phyloP scores from a whole-genome alignment of 805 yeast species.

The Pichia sporocuriosa region DNA sequence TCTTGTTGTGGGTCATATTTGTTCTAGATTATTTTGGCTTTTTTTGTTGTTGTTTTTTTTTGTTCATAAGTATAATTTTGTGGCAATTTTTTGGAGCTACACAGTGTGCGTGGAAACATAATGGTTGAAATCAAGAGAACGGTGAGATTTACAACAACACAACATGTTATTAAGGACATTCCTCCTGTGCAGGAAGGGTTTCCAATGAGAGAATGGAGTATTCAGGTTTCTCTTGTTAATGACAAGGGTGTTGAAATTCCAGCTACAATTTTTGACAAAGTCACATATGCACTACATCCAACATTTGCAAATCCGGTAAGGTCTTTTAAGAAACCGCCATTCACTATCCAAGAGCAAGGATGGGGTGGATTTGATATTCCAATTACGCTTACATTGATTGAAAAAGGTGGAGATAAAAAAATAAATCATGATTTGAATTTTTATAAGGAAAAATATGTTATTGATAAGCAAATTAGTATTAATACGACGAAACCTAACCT shows the following conservation, averaged over 20 bases:
- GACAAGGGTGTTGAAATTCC: constrained; percentile 77
- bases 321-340: constrained; percentile 74
- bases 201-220: constrained; percentile 93
- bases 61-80: too few relatives aligned
- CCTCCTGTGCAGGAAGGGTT: constrained; percentile 84
- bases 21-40: too few relatives aligned
- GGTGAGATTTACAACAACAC: constrained; percentile 79
- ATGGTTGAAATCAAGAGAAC: constrained; percentile 69
- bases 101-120: background rate
- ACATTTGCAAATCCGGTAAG: constrained; percentile 88
- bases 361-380: constrained; percentile 98
- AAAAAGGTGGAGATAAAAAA: constrained; percentile 83
- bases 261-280: constrained; percentile 84
- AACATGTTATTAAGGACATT: constrained; percentile 70
- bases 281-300: constrained; percentile 89
- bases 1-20: too few relatives aligned
- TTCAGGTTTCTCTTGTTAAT: constrained; percentile 68
- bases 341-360: constrained; percentile 84
- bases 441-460: constrained; percentile 63
- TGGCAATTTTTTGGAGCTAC: too few relatives aligned
- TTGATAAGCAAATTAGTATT: constrained; percentile 70
- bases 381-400: constrained; percentile 67
- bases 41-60: too few relatives aligned
- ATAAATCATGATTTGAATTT: constrained; percentile 87
- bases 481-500: constrained; percentile 72